These are phyloP conservation scores for Mucor ambiguus DNA, from an alignment of 371 early-diverging fungal species.

Conservation along the genomic window DNA sequence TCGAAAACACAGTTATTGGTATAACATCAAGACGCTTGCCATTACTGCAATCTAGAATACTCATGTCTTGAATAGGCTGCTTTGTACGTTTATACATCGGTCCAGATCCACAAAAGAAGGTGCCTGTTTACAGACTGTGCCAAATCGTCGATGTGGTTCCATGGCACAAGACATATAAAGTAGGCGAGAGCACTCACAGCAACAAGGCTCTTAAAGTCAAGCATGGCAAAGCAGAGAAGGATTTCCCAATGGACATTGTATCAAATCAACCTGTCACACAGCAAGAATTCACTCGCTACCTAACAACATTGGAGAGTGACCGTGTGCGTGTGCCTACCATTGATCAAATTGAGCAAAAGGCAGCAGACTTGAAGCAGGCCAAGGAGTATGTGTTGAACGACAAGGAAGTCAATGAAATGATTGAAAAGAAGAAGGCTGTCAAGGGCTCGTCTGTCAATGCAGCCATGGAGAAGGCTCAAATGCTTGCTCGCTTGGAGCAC, in stretches of 20 bases:
- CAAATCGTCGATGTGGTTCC: constrained; percentile 64
- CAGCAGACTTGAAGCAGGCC: constrained; percentile 59
- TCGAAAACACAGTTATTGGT: constrained; percentile 67
- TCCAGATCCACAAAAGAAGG: constrained; percentile 48
- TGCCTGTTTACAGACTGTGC: constrained; percentile 62
- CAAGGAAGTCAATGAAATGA: constrained; percentile 64
- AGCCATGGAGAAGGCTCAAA: constrained; percentile 58
- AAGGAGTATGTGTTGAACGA: constrained; percentile 68
- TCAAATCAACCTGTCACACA: constrained; percentile 71
- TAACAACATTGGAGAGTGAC: constrained; percentile 54
- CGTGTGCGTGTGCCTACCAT: constrained; percentile 48
- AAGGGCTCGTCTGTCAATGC: constrained; percentile 48
- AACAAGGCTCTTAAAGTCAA: constrained; percentile 64
- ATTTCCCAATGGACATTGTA: constrained; percentile 74
- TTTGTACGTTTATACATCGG: constrained; percentile 71
- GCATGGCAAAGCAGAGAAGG: constrained; percentile 69
- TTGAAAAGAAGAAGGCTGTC: constrained; percentile 58
- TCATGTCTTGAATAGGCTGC: constrained; percentile 28
- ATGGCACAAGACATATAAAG: constrained; percentile 65
- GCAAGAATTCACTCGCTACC: constrained; percentile 65
- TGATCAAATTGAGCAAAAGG: constrained; percentile 59
- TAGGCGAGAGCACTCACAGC: constrained; percentile 56
- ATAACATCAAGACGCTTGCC: not conserved
- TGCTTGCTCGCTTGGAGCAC: constrained; percentile 42
- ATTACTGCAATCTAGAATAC: not conserved